Base-by-base conservation (phyloP, 78 protist species). In the Dictyostelium capitatum region DNA sequence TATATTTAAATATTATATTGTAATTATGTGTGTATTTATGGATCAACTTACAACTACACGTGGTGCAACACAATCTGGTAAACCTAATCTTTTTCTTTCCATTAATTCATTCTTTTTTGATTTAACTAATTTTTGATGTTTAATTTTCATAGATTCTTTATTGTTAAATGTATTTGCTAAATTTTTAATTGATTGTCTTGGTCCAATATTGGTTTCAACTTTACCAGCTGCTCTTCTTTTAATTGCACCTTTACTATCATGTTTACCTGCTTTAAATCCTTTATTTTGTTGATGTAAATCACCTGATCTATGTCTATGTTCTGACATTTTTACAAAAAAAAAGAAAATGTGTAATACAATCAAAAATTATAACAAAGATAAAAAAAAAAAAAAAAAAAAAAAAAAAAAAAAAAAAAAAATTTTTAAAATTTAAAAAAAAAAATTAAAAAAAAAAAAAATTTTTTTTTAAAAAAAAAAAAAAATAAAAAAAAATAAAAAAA, bases 301-400 rank as follows among this genome's bases (percentile, higher is more conserved):
- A 47, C 95, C 95, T 73, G 95, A 37, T 59, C 89, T 74, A 53
- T 90, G 95, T 74, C 75, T 51, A n/a, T 84, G 91, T 74, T 84
- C 91, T 57, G 67, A 57, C 67, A 57, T 57, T 28, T 30, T 57
- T 57, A 43, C 1, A 37, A 37, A 70, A 37, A 4, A 23, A 43
- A 69, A 28, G 9, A 37, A 28, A 30, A 9, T 19, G n/a, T 19
- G 12, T 25, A 72, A 72, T 37, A 17, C 3, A 43, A 72, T 4
- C 8, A 41, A 43, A 11, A 72, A 41, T 37, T 37, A 72, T 15
- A 15, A 41, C 15, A 23, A 37, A 69, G 14, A 69, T 37, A 69
- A 37, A 70, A 70, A 41, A 41, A 70, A 41, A 41, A 70, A 41
- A 7, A 70, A 23, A 59, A 23, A 23, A 59, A 72, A 57, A 57